These are phyloP conservation scores for Sphaerostilbella broomeana DNA, from an alignment of 2,329 filamentous ascomycete genomes.

Conservation along the genomic window DNA sequence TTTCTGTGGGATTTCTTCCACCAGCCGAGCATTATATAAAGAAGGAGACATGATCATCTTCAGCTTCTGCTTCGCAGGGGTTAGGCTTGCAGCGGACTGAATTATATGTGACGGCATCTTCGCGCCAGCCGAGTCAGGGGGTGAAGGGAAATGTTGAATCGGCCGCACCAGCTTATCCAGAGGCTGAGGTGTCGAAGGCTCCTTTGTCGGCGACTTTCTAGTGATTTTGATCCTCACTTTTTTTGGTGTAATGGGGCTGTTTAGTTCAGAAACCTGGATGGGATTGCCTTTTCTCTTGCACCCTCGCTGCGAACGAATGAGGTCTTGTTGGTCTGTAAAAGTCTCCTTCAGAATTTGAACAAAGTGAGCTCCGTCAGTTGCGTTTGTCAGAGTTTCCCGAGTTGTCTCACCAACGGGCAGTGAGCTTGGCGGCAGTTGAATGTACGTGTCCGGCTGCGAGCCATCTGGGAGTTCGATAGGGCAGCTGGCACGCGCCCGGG, in stretches of 20 bases:
- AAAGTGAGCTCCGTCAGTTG: constrained; percentile 12
- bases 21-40: too few relatives aligned
- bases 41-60: too few relatives aligned
- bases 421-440: constrained; percentile 12
- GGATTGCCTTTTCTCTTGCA: not conserved
- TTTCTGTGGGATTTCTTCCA: too few relatives aligned
- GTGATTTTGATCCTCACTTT: not conserved
- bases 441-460: constrained; percentile 6
- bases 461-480: constrained; percentile 19
- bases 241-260: not conserved
- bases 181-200: not conserved
- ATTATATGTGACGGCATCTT: not conserved
- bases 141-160: not conserved
- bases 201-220: not conserved
- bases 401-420: constrained; percentile 11
- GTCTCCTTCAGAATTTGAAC: constrained; percentile 10
- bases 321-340: too few relatives aligned
- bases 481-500: constrained; percentile 15
- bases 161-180: too few relatives aligned
- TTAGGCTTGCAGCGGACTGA: too few relatives aligned
- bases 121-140: not conserved
- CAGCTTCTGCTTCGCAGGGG: too few relatives aligned
- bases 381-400: constrained; percentile 6
- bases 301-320: constrained; percentile 12
- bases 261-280: not conserved